These are phyloP conservation scores for Penicillium cosmopolitanum DNA, from an alignment of 495 filamentous ascomycete genomes.

Conservation along the genomic window DNA sequence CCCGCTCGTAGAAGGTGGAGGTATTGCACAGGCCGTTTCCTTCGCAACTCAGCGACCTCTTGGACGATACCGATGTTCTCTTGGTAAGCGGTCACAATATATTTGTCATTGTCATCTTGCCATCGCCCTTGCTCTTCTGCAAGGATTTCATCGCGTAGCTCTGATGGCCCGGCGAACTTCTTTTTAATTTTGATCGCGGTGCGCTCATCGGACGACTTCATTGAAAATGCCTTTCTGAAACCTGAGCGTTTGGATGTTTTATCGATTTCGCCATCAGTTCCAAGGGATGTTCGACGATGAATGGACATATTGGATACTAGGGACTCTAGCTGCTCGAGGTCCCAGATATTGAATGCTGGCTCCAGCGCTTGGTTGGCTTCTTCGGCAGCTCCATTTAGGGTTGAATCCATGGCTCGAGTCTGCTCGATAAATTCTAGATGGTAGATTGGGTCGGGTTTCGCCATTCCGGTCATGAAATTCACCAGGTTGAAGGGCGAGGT, in stretches of 20 bases:
- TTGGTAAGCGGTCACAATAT: conserved; percentile 44
- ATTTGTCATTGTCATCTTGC: conserved; percentile 40
- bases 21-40: conserved; percentile 43
- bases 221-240: conserved; percentile 40
- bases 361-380: conserved; percentile 38
- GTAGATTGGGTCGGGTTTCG: conserved; percentile 24
- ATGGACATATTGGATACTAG: conserved; percentile 29
- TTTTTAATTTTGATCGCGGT: conserved; percentile 25
- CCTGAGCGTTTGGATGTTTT: conserved; percentile 36
- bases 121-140: conserved; percentile 47
- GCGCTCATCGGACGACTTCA: conserved; percentile 43
- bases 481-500: conserved; percentile 29
- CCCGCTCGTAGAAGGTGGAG: conserved; percentile 51
- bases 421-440: conserved; percentile 35
- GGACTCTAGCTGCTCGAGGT: conserved; percentile 20
- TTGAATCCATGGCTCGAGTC: conserved; percentile 32
- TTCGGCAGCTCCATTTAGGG: conserved; percentile 43
- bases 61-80: conserved; percentile 44
- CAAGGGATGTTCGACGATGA: conserved; percentile 9
- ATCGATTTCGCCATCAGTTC: conserved; percentile 8
- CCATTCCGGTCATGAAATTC: conserved; percentile 15
- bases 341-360: conserved; percentile 46
- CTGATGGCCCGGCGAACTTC: conserved; percentile 1
- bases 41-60: conserved; percentile 44
- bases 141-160: conserved; percentile 40